Evolutionary conservation across 495 filamentous ascomycete species (phyloP), one percentile per base, ranked within the genome.

Genomic region (Hapsidospora chrysogenum): DNA sequence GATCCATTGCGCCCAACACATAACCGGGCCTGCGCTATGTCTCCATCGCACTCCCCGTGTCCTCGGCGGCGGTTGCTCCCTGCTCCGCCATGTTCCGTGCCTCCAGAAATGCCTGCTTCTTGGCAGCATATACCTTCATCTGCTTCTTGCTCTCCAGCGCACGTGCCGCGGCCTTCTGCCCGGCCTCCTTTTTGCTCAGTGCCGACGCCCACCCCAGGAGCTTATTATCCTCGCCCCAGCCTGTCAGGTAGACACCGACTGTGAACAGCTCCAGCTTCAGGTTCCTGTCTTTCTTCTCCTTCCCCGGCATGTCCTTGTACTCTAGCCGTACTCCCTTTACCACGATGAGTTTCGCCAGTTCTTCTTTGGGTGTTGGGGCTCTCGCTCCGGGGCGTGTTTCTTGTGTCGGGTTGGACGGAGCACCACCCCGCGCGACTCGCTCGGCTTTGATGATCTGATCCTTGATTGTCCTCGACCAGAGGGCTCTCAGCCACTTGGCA

Each of bases 111-210:
- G 53, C 56, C 46, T 53, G 49, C 47, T 71, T 79, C 37, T 60
- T 60, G 14, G 59, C 60, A 6, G 49, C 50, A 21, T 75, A 70
- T 35, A 60, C 48, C 32, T 69, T 64, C 22, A 81, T 66, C 30
- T 78, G 22, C 23, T 64, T 58, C 39, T 67, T 66, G 34, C 75
- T 74, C 13, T 57, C 44, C 47, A 92, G 41, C 1, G 80, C 82
- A 42, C 67, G 56, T 29, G 54, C 50, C 18, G 85, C 85, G 18
- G 85, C 85, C 38, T 64, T 67, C 32, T 71, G 61, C 2, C 80
- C 80, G 8, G 84, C 85, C 33, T 78, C 76, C 35, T 67, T 70
- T 52, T 87, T 89, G 33, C 67, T 78, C 29, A 64, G 48, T 4
- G 75, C 85, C 17, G 61, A 64, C 11, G 82, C 85, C 22, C 60